Percentiles rank a stretch among this genome's conserved stretches.
phyloP scores from a whole-genome alignment of 1,284 basidiomycete species.

The Rhodotorula sp. region DNA sequence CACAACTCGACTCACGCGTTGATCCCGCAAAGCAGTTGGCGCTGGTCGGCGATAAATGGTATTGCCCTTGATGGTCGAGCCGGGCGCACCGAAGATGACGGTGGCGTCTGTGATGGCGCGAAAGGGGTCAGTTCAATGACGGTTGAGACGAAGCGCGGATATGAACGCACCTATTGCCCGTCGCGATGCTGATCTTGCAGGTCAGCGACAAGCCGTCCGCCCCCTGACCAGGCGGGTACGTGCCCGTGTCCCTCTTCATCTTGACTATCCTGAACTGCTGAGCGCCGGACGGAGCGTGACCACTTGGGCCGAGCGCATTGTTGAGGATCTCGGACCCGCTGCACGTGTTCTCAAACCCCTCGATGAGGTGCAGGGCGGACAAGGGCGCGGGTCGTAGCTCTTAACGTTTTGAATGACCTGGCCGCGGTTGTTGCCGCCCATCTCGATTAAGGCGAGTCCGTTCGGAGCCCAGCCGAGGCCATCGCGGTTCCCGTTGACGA shows the following conservation, averaged over 20 bases:
- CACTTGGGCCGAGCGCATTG: conserved; percentile 25
- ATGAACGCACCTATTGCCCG: conserved; percentile 58
- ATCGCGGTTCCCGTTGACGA: conserved; percentile 49
- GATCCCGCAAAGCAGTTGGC: conserved; percentile 11
- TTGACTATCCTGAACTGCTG: background rate
- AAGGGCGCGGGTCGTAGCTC: conserved; percentile 30
- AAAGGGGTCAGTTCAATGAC: background rate
- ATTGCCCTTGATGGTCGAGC: conserved; percentile 66
- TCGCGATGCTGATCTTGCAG: conserved; percentile 63
- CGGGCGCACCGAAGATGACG: conserved; percentile 77
- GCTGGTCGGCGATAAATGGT: conserved; percentile 51
- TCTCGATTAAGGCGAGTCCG: conserved; percentile 47
- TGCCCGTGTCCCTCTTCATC: background rate
- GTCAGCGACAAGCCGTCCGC: conserved; percentile 78
- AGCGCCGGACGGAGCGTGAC: background rate
- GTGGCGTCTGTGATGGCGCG: background rate
- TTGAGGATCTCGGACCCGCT: conserved; percentile 16
- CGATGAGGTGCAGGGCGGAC: conserved; percentile 31
- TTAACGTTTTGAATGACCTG: conserved; percentile 24
- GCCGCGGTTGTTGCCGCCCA: conserved; percentile 47
- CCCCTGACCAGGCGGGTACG: conserved; percentile 54
- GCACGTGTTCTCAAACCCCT: conserved; percentile 22
- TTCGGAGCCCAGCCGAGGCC: conserved; percentile 41
- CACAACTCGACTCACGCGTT: conserved; percentile 1
- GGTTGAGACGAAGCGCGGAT: background rate